These are phyloP conservation scores for Wallemia ichthyophaga DNA, from an alignment of 1,284 basidiomycete species.

Conservation along the genomic window DNA sequence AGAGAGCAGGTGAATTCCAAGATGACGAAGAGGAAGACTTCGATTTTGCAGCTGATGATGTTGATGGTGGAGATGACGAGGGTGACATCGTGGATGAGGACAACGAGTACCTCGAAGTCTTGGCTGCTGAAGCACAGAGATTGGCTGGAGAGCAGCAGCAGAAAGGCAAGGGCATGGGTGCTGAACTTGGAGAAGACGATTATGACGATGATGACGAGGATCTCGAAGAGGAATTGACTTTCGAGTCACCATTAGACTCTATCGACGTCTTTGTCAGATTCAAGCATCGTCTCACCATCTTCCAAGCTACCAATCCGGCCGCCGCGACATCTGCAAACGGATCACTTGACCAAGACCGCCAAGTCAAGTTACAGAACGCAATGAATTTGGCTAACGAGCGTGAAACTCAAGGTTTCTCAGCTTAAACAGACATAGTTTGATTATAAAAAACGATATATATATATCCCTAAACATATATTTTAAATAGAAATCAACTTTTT, in stretches of 20 bases:
- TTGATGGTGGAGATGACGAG: slow-evolving; percentile 35
- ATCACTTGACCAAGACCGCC: background rate
- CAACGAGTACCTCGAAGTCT: slow-evolving; percentile 45
- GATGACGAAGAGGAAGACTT: slow-evolving; percentile 30
- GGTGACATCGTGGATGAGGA: slow-evolving; percentile 61
- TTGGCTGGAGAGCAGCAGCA: slow-evolving; percentile 22
- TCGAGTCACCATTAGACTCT: slow-evolving; percentile 40
- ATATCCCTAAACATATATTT: background rate
- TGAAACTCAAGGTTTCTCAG: background rate
- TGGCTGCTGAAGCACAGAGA: slow-evolving; percentile 45
- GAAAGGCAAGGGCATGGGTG: slow-evolving; percentile 5
- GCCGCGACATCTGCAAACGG: background rate
- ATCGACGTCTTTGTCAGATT: slow-evolving; percentile 40
- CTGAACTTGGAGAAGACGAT: slow-evolving; percentile 2
- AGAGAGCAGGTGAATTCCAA: slow-evolving; percentile 20
- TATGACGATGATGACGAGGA: slow-evolving; percentile 15
- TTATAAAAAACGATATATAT: background rate
- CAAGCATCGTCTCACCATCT: slow-evolving; percentile 31
- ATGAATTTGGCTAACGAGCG: background rate
- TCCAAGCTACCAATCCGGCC: slow-evolving; percentile 1
- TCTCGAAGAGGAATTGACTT: slow-evolving; percentile 46
- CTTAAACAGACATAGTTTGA: background rate
- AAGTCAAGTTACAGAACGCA: background rate
- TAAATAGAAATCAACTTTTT: background rate
- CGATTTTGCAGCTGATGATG: slow-evolving; percentile 26